Conservation (phyloP, 345 rosid genomes). For the Hirschfeldia incana region DNA sequence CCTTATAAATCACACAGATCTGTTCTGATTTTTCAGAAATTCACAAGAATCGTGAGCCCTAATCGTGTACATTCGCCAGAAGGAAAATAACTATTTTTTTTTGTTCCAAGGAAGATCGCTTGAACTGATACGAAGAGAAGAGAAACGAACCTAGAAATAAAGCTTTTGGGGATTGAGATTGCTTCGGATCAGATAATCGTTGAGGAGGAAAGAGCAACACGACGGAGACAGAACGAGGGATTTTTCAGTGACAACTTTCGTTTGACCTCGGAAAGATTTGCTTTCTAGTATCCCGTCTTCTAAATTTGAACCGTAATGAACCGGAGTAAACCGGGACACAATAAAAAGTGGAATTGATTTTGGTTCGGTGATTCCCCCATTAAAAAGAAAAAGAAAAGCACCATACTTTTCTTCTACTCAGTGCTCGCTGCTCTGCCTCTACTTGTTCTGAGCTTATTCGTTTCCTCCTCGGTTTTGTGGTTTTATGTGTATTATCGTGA, state of each 20-base stretch:
- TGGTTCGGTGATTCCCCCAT: no score
- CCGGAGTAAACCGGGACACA: no score
- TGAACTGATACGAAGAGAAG: neutral
- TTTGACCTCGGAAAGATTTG: no score
- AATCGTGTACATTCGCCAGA: constrained; percentile 18
- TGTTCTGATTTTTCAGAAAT: neutral
- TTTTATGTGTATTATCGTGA: no score
- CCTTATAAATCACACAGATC: constrained; percentile 1
- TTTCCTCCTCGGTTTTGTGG: no score
- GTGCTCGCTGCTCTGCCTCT: no score
- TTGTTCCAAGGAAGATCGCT: neutral
- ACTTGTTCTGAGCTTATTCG: no score
- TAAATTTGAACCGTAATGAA: no score
- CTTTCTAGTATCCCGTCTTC: no score
- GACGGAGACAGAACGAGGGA: neutral
- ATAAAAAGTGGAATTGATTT: no score
- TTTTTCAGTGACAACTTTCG: neutral
- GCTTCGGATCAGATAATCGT: constrained; percentile 21
- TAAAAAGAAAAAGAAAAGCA: no score
- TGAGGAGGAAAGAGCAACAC: neutral
- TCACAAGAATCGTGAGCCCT: neutral
- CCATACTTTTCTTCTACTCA: no score
- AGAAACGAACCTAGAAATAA: constrained; percentile 14
- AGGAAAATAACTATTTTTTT: neutral
- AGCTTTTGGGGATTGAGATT: constrained; percentile 17